Conservation (phyloP, 768 basidiomycete species). For the Leccinum aurantiacum region DNA sequence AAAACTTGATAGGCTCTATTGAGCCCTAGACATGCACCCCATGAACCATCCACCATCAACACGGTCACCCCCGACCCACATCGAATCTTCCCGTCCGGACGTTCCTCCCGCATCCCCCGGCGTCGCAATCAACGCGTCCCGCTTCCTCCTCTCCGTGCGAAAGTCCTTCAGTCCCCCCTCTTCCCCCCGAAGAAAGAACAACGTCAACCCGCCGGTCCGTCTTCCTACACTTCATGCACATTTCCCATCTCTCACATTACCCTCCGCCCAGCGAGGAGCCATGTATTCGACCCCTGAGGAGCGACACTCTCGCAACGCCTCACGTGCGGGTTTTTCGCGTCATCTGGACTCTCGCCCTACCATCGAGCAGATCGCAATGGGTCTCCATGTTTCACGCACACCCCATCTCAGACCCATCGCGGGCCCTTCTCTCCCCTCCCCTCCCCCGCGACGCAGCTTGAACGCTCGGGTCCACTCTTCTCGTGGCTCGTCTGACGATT, state of each 20-base stretch:
- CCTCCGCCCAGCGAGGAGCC: constrained; percentile 27
- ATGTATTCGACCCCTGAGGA: constrained; percentile 47
- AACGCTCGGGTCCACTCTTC: constrained; percentile 30
- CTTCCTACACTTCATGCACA: background rate
- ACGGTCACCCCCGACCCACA: constrained; percentile 14
- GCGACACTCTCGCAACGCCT: constrained; percentile 28
- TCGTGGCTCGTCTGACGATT: constrained; percentile 21
- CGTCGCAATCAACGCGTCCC: constrained; percentile 26
- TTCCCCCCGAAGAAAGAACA: constrained; percentile 23
- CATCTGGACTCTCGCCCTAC: constrained; percentile 53
- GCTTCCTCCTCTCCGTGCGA: constrained; percentile 32
- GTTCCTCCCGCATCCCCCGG: constrained; percentile 7
- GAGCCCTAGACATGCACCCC: constrained; percentile 4
- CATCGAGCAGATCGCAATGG: constrained; percentile 79
- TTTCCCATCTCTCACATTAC: constrained; percentile 10
- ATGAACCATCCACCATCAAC: constrained; percentile 18
- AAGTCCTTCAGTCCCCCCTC: constrained; percentile 26
- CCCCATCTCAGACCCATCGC: constrained; percentile 57
- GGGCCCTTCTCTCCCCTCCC: constrained; percentile 20
- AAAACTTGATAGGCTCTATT: background rate
- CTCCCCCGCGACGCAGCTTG: constrained; percentile 19
- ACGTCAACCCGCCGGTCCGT: constrained; percentile 19
- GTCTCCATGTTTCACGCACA: constrained; percentile 72
- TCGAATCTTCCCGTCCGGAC: constrained; percentile 7
- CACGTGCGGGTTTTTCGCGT: constrained; percentile 40